These are phyloP conservation scores for Somion occarium DNA, from an alignment of 1,284 basidiomycete genomes.

Conservation along the genomic window DNA sequence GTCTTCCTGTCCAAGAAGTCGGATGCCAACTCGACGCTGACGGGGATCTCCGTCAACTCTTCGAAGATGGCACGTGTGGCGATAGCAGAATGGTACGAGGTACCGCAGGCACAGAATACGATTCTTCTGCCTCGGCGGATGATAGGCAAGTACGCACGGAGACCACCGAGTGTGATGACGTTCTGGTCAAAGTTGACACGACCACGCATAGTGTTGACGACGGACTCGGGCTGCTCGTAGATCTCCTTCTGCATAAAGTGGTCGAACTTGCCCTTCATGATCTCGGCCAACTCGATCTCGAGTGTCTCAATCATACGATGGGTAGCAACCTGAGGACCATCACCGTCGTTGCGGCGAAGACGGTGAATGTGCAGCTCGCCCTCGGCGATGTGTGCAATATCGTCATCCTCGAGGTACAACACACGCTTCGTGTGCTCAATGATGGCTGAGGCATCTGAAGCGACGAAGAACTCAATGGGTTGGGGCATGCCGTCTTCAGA, in stretches of 20 bases:
- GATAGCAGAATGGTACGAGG: conserved; percentile 95
- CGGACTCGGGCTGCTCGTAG: conserved; percentile 99
- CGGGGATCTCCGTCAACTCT: conserved; percentile 98
- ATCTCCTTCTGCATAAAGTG: conserved; percentile 99
- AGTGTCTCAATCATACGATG: conserved; percentile 98
- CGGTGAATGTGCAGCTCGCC: conserved; percentile 99
- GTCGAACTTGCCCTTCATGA: conserved; percentile 99
- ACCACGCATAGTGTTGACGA: conserved; percentile 99
- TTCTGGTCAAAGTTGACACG: conserved; percentile 98
- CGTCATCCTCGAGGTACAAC: conserved; percentile 98
- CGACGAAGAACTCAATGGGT: conserved; percentile 99
- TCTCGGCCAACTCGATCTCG: conserved; percentile 98
- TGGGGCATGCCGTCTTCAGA: conserved; percentile 98
- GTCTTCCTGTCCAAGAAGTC: conserved; percentile 99
- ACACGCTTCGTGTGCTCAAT: conserved; percentile 99
- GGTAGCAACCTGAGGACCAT: conserved; percentile 58
- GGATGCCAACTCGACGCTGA: conserved; percentile 95
- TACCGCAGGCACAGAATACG: conserved; percentile 97
- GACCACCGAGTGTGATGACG: conserved; percentile 90
- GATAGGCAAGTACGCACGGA: conserved; percentile 93
- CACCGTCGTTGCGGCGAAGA: conserved; percentile 84
- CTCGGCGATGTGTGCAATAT: conserved; percentile 96
- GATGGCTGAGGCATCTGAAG: conserved; percentile 94
- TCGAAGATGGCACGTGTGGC: conserved; percentile 99
- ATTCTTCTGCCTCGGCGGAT: conserved; percentile 94